Conservation (phyloP, 1,284 basidiomycete genomes). For the Cryptococcus sp. region DNA sequence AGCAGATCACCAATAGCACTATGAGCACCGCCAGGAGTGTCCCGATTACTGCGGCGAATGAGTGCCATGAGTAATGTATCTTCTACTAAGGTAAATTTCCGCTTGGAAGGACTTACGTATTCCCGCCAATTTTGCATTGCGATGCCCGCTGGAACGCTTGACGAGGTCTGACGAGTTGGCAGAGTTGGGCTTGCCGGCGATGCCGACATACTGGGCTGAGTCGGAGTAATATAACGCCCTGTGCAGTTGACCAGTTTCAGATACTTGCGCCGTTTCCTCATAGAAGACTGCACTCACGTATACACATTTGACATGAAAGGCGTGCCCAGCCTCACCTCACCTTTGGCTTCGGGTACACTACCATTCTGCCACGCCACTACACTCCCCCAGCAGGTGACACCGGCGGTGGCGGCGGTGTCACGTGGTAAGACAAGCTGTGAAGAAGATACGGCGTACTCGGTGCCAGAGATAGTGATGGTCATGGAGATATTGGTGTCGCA, state of each 20-base stretch:
- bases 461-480: conserved; percentile 31
- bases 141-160: conserved; percentile 6
- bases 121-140: conserved; percentile 36
- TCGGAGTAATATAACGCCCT: conserved; percentile 44
- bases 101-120: conserved; percentile 28
- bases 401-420: conserved; percentile 19
- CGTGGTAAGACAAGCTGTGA: conserved; percentile 33
- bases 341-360: conserved; percentile 35
- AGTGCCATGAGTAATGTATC: not conserved
- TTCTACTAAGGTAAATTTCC: not conserved
- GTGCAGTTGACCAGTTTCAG: not conserved
- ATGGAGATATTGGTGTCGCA: conserved; percentile 43
- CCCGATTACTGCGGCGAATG: conserved; percentile 35
- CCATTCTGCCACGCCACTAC: conserved; percentile 44
- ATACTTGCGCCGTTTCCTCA: not conserved
- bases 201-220: conserved; percentile 35
- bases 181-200: conserved; percentile 45
- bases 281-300: conserved; percentile 30
- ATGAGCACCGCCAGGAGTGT: conserved; percentile 35
- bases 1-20: conserved; percentile 35
- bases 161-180: conserved; percentile 34
- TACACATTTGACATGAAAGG: conserved; percentile 49
- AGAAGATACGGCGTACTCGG: conserved; percentile 35
- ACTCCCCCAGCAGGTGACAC: conserved; percentile 41
- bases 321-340: conserved; percentile 46